Percentiles rank a stretch among this genome's conserved stretches.
These are phyloP conservation scores for Gomphus sp. DNA, from an alignment of 1,284 basidiomycete genomes.

Conservation along the genomic window DNA sequence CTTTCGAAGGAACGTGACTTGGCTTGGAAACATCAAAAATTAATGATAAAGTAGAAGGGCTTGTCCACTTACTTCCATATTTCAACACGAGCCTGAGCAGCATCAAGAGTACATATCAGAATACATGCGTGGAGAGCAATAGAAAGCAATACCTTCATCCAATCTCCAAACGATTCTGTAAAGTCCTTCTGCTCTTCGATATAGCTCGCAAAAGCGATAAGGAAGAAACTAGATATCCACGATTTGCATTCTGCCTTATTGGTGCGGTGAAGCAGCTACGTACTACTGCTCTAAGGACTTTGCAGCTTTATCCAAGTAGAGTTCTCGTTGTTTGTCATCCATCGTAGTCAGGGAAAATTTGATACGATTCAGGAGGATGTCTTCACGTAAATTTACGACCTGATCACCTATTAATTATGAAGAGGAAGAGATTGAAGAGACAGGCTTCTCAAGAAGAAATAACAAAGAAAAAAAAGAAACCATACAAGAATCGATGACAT, in stretches of 20 bases:
- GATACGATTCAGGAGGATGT: slow-evolving; percentile 75
- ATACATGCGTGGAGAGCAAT: neutral
- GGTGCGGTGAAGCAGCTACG: slow-evolving; percentile 15
- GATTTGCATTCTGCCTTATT: neutral
- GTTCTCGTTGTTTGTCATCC: slow-evolving; percentile 55
- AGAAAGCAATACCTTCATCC: slow-evolving; percentile 57
- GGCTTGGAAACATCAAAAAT: slow-evolving; percentile 35
- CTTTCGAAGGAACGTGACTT: slow-evolving; percentile 79
- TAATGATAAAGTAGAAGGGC: slow-evolving; percentile 1
- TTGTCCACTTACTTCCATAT: slow-evolving; percentile 76
- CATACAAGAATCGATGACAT: slow-evolving; percentile 82
- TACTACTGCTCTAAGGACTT: slow-evolving; percentile 79
- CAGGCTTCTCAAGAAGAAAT: too few species aligned
- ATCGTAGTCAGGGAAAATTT: slow-evolving; percentile 77
- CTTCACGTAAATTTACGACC: slow-evolving; percentile 84
- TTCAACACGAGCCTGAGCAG: slow-evolving; percentile 64
- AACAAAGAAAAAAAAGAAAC: slow-evolving; percentile 11
- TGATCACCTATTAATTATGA: slow-evolving; percentile 56
- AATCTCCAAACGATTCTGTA: slow-evolving; percentile 72
- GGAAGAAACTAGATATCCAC: slow-evolving; percentile 64
- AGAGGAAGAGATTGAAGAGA: neutral
- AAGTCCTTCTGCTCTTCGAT: slow-evolving; percentile 64
- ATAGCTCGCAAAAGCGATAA: slow-evolving; percentile 91
- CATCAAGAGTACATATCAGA: slow-evolving; percentile 10
- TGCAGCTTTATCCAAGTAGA: slow-evolving; percentile 51